These are phyloP conservation scores for Sugiyamaella floridensis DNA, from an alignment of 805 yeast genomes.

Conservation along the genomic window DNA sequence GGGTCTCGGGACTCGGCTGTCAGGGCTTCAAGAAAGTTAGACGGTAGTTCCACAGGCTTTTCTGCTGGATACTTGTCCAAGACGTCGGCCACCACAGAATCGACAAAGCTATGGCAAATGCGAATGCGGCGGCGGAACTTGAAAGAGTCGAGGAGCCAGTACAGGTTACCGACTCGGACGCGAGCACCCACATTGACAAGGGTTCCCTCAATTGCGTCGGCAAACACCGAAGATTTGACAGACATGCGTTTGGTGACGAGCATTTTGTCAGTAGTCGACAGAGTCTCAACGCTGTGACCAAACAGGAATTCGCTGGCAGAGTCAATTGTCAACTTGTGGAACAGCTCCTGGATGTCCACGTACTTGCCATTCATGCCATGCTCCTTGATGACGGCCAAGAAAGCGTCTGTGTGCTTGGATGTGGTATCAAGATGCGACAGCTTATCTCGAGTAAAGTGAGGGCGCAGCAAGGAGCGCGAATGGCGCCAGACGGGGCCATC, in stretches of 20 bases:
- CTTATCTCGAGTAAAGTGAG: slow-evolving; percentile 32
- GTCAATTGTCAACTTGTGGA: slow-evolving; percentile 29
- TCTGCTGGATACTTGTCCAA: slow-evolving; percentile 15
- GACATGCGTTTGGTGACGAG: slow-evolving; percentile 1
- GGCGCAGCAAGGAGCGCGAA: slow-evolving; percentile 32
- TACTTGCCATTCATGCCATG: slow-evolving; percentile 2
- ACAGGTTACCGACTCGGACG: slow-evolving; percentile 17
- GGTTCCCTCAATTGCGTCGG: slow-evolving; percentile 17
- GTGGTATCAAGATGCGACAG: slow-evolving; percentile 25
- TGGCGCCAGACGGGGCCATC: slow-evolving; percentile 33
- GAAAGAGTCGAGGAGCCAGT: slow-evolving; percentile 12
- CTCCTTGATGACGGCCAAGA: slow-evolving; percentile 13
- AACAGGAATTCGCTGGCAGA: slow-evolving; percentile 32
- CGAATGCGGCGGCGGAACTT: slow-evolving; percentile 29
- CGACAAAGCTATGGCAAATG: slow-evolving; percentile 32
- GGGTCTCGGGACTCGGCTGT: slow-evolving; percentile 44
- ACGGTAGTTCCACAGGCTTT: slow-evolving; percentile 31
- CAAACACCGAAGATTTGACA: not conserved
- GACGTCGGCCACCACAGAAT: slow-evolving; percentile 36
- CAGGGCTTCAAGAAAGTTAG: slow-evolving; percentile 43
- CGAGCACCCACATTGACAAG: slow-evolving; percentile 9
- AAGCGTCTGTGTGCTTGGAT: slow-evolving; percentile 23
- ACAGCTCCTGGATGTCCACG: slow-evolving; percentile 27
- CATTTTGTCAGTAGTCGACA: slow-evolving; percentile 12
- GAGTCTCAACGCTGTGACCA: slow-evolving; percentile 26